A percentile compares a stretch with the other conserved stretches of the same genome.
phyloP scores from a whole-genome alignment of 345 rosid species.

The Turritis glabra region DNA sequence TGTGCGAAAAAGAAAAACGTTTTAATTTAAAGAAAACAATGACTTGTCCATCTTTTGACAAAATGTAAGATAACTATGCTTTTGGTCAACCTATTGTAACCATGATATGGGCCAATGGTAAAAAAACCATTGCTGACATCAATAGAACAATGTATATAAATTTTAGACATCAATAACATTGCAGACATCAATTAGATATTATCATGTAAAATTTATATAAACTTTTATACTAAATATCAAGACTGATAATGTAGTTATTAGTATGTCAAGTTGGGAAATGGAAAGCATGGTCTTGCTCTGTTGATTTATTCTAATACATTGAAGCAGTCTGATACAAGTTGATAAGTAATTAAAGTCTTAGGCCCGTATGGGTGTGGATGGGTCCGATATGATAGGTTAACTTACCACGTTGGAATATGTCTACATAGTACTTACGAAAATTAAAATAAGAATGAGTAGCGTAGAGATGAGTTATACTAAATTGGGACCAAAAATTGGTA shows the following conservation, averaged over 20 bases:
- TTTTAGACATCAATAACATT: no score
- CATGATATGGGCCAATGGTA: constrained; percentile 12
- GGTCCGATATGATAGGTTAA: constrained; percentile 4
- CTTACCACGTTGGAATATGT: constrained; percentile 9
- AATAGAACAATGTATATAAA: no score
- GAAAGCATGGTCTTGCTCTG: constrained; percentile 23
- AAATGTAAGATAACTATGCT: constrained; percentile 12
- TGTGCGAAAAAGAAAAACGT: constrained; percentile 3
- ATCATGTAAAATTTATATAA: not conserved
- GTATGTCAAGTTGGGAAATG: constrained; percentile 31
- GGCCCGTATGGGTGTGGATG: not conserved
- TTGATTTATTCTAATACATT: constrained; percentile 4
- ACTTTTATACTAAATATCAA: not conserved
- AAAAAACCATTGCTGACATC: not conserved
- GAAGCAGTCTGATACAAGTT: constrained; percentile 27
- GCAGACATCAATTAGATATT: constrained; percentile 19
- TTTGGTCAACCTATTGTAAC: constrained; percentile 22
- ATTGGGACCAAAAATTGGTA: constrained; percentile 22
- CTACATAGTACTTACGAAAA: not conserved
- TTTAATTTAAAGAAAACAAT: constrained; percentile 13
- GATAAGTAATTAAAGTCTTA: constrained; percentile 27
- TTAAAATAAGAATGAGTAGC: not conserved
- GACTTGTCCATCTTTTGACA: constrained; percentile 29
- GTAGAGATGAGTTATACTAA: constrained; percentile 12
- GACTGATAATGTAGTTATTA: constrained; percentile 14